phyloP scores from a whole-genome alignment of 2,329 filamentous ascomycete species.

The Exutisphaerella laricina region DNA sequence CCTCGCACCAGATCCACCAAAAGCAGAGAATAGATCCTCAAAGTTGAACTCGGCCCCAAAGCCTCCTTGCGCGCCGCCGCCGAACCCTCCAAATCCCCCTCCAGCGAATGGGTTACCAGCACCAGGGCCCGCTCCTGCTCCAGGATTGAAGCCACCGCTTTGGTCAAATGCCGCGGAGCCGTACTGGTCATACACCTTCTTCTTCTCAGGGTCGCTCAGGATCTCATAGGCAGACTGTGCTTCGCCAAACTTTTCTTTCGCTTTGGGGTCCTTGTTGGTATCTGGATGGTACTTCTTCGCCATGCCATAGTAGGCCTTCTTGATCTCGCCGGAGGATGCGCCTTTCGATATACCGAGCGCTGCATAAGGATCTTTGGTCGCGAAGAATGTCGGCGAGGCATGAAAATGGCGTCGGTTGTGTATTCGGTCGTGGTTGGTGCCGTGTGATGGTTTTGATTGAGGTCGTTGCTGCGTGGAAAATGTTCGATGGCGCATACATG shows the following conservation, averaged over 20 bases:
- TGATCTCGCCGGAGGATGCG: slow-evolving; percentile 83
- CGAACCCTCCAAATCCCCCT: slow-evolving; percentile 40
- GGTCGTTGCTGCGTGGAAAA: slow-evolving; percentile 17
- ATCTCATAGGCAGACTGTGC: slow-evolving; percentile 93
- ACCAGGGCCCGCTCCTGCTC: slow-evolving; percentile 54
- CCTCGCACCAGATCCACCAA: slow-evolving; percentile 56
- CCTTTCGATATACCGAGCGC: slow-evolving; percentile 76
- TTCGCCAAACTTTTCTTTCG: slow-evolving; percentile 91
- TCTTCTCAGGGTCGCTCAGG: slow-evolving; percentile 87
- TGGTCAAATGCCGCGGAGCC: slow-evolving; percentile 70
- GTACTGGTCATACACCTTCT: slow-evolving; percentile 84
- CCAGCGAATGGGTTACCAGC: slow-evolving; percentile 60
- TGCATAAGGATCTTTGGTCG: slow-evolving; percentile 73
- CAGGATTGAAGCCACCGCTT: slow-evolving; percentile 71
- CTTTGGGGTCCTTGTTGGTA: slow-evolving; percentile 90
- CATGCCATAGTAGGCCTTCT: slow-evolving; percentile 95
- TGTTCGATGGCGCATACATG: slow-evolving; percentile 12
- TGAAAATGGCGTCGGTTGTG: slow-evolving; percentile 46
- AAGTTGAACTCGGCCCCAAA: slow-evolving; percentile 74
- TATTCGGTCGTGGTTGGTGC: slow-evolving; percentile 27
- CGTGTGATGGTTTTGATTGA: slow-evolving; percentile 10
- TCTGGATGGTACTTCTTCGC: slow-evolving; percentile 98
- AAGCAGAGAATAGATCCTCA: slow-evolving; percentile 89
- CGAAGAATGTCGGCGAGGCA: slow-evolving; percentile 49
- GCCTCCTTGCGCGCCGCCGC: slow-evolving; percentile 47